Evolutionary conservation across 345 rosid genomes (phyloP), one percentile per base, ranked within the genome.

Genomic region (Pugionium dolabratum): DNA sequence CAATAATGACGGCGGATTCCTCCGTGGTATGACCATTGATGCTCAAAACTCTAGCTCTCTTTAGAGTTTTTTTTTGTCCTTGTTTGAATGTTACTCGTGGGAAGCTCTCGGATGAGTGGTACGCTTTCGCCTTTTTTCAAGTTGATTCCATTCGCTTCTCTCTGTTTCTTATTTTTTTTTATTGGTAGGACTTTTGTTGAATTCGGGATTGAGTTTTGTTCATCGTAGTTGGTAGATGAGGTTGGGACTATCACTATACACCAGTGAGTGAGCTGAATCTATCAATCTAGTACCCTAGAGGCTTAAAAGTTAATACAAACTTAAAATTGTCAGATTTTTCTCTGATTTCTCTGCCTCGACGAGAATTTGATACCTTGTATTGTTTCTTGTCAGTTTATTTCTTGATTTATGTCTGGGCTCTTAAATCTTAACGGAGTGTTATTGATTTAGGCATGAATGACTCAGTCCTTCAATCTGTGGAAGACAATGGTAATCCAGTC

Each of bases 391-490:
- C 35, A 58, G 54, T 81, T 81, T 61, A 74, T 79, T 78, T 72
- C 78, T 72, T 44, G 35, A 30, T 54, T 69, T 31, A 45, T 79
- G 52, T 54, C 3, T 56, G 40, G 48, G 68, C 59, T 10, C 36
- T 34, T 3, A 34, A 37, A 41, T 59, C 49, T 43, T 53, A 3
- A 60, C 31, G 32, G 26, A 11, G 7, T 67, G 31, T 8, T 52
- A 10, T 29, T 83, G 85, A 85, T 78, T 57, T 67, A 70, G 80
- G 69, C n/a, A 74, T 60, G 75, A 79, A 74, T 55, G 47, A 45
- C 50, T 71, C 82, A 48, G 83, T 74, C 29, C 60, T 56, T 79
- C 84, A 80, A 66, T 80, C 82, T 44, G 84, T 79, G 49, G 82
- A 79, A 61, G 85, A 84, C 29, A 68, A 68, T 40, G 73, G 59